Evolutionary conservation across 768 basidiomycete genomes (phyloP).

Genomic region (Trametes cinnabarina): DNA sequence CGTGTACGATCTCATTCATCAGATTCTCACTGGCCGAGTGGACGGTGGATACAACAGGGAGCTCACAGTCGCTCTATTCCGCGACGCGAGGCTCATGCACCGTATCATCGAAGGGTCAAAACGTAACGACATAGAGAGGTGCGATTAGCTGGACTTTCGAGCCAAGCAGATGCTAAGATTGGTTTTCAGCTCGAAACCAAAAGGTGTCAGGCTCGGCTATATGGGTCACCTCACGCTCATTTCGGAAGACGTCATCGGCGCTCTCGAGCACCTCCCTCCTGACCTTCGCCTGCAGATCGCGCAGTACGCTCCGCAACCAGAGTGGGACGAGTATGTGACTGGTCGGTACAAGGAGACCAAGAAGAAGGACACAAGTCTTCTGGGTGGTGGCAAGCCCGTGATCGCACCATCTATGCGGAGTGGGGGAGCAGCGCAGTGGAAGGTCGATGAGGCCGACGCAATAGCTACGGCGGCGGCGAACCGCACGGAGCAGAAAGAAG

Average conservation of each 20-base stretch:
- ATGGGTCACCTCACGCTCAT: conserved; percentile 98
- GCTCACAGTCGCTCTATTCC: conserved; percentile 78
- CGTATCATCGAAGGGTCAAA: conserved; percentile 86
- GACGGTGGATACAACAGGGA: conserved; percentile 84
- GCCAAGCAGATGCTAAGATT: conserved; percentile 1
- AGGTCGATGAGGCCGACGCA: conserved; percentile 58
- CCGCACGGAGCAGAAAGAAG: conserved; percentile 17
- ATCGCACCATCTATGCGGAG: conserved; percentile 51
- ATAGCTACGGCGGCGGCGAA: conserved; percentile 20
- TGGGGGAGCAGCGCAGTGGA: conserved; percentile 65
- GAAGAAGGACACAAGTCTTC: conserved; percentile 68
- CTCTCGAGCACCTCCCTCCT: conserved; percentile 82
- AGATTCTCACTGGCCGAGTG: conserved; percentile 86
- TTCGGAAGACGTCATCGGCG: conserved; percentile 89
- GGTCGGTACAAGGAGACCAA: conserved; percentile 87
- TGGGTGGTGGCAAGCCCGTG: conserved; percentile 85
- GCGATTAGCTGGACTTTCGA: conserved; percentile 21
- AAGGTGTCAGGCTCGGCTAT: conserved; percentile 82
- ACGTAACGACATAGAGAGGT: conserved; percentile 77
- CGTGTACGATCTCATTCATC: conserved; percentile 94
- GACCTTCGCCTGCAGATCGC: conserved; percentile 68
- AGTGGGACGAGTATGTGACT: conserved; percentile 89
- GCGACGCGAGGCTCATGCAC: conserved; percentile 80
- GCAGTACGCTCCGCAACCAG: conserved; percentile 67
- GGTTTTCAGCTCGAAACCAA: conserved; percentile 57